Conservation (phyloP, 257 asterid species). For the Lycium barbarum region DNA sequence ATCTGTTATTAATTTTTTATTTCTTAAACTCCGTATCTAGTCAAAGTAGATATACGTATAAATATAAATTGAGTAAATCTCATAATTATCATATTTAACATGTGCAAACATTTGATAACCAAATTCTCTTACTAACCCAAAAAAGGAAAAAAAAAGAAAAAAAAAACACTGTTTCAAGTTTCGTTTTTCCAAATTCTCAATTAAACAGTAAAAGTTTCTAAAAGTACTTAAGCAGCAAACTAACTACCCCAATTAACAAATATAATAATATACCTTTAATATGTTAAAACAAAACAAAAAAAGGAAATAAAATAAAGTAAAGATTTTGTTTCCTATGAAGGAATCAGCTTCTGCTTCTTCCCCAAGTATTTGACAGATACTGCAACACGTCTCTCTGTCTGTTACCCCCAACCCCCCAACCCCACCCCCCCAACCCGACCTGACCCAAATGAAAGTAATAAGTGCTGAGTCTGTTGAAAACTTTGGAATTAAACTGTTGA, state of each 20-base stretch:
- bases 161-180: no score
- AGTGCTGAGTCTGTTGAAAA: neutral
- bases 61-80: neutral
- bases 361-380: neutral
- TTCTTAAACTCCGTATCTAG: no score
- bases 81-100: no score
- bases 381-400: conserved; percentile 20
- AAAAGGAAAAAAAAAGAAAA: no score
- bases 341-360: conserved; percentile 26
- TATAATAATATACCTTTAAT: neutral
- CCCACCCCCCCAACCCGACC: neutral
- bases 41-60: no score
- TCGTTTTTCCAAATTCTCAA: no score
- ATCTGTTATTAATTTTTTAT: no score
- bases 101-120: no score
- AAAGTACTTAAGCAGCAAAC: neutral
- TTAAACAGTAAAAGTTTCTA: neutral
- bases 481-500: neutral
- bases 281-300: no score
- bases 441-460: neutral
- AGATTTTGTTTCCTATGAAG: neutral
- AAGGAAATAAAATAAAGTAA: neutral
- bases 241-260: neutral
- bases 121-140: no score
- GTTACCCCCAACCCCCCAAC: neutral